phyloP scores from a whole-genome alignment of 2,329 filamentous ascomycete species.

The Tolypocladium cylindrosporum region DNA sequence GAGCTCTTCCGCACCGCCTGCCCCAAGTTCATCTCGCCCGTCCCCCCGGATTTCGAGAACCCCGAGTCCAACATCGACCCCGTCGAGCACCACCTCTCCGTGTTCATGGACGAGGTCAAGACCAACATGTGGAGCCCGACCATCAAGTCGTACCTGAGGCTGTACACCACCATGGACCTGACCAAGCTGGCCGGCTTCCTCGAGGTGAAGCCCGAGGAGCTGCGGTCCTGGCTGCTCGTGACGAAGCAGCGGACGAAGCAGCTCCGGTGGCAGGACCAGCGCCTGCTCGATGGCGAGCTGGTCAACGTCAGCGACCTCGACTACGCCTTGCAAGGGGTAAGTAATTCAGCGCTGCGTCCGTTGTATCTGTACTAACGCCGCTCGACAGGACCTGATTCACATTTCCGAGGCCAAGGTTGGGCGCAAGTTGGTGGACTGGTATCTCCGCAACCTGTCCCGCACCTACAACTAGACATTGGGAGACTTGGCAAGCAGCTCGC shows the following conservation, averaged over 20 bases:
- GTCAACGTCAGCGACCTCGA: conserved; percentile 93
- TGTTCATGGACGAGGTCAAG: conserved; percentile 99
- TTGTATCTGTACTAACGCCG: conserved; percentile 10
- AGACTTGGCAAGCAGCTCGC: background rate
- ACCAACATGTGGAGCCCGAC: conserved; percentile 98
- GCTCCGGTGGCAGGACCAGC: conserved; percentile 82
- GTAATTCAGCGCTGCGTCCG: conserved; percentile 26
- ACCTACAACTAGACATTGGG: conserved; percentile 56
- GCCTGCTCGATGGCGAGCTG: conserved; percentile 82
- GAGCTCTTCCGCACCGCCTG: conserved; percentile 96
- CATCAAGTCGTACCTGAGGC: conserved; percentile 95
- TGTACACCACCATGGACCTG: conserved; percentile 99
- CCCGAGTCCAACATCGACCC: conserved; percentile 93
- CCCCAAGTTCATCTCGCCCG: conserved; percentile 98
- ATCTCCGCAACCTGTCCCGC: conserved; percentile 89
- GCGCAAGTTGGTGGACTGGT: conserved; percentile 96
- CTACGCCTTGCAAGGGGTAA: conserved; percentile 88
- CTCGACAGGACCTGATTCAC: conserved; percentile 77
- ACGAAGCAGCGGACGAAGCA: conserved; percentile 99
- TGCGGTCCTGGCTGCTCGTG: conserved; percentile 86
- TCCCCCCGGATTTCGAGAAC: conserved; percentile 95
- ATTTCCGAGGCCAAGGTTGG: conserved; percentile 98
- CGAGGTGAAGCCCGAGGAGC: conserved; percentile 91
- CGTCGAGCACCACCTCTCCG: conserved; percentile 88
- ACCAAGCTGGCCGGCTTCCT: conserved; percentile 97